These are phyloP conservation scores for Sclerotinia nivalis DNA, from an alignment of 2,329 filamentous ascomycete genomes.

Conservation along the genomic window DNA sequence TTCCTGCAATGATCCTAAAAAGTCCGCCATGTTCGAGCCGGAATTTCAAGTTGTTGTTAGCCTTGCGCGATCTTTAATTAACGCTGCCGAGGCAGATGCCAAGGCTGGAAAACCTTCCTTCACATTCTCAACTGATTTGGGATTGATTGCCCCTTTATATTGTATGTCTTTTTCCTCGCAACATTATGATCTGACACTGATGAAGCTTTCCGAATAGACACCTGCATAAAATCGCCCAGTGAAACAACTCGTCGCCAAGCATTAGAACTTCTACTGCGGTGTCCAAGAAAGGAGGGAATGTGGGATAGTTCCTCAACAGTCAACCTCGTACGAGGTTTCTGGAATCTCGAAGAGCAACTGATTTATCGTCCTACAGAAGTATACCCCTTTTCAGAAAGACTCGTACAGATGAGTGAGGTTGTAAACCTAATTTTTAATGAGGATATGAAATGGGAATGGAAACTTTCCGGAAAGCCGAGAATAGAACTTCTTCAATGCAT, in stretches of 20 bases:
- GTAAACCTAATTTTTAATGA: constrained; percentile 21
- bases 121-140: constrained; percentile 38
- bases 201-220: not conserved
- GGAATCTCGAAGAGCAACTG: constrained; percentile 30
- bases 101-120: constrained; percentile 32
- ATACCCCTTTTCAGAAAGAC: not conserved
- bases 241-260: constrained; percentile 28
- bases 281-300: constrained; percentile 39
- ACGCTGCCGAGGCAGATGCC: constrained; percentile 34
- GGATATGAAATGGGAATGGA: constrained; percentile 26
- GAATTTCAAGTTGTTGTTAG: constrained; percentile 33
- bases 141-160: constrained; percentile 38
- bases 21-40: constrained; percentile 4
- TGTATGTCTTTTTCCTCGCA: constrained; percentile 20
- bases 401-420: constrained; percentile 18
- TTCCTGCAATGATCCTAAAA: not conserved
- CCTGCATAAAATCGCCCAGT: constrained; percentile 31
- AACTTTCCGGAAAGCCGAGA: not conserved
- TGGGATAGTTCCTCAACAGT: constrained; percentile 35
- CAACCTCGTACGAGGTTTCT: constrained; percentile 33
- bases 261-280: constrained; percentile 32
- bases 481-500: not conserved
- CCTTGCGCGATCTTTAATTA: constrained; percentile 35
- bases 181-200: not conserved
- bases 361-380: not conserved